Conservation (phyloP, 2,329 filamentous ascomycete species). For the Exophiala sp. region DNA sequence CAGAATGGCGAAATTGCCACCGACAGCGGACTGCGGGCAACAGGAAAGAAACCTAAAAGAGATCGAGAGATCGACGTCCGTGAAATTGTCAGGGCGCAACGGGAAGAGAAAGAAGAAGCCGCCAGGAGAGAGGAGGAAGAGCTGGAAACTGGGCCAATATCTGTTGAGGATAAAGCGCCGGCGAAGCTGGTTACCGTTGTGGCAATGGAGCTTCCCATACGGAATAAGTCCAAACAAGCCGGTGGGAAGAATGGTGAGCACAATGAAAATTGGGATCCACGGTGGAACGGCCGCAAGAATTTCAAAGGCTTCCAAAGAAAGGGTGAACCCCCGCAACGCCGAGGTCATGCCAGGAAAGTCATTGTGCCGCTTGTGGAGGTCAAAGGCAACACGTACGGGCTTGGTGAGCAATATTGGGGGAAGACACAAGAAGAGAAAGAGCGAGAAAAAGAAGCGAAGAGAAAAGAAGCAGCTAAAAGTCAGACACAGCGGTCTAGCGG, state of each 20-base stretch:
- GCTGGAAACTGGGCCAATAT: slow-evolving; percentile 57
- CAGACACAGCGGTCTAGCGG: slow-evolving; percentile 24
- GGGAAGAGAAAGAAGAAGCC: slow-evolving; percentile 57
- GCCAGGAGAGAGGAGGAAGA: slow-evolving; percentile 46
- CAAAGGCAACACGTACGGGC: slow-evolving; percentile 63
- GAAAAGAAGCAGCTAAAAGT: slow-evolving; percentile 28
- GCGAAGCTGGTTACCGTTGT: slow-evolving; percentile 66
- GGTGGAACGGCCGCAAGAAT: slow-evolving; percentile 91
- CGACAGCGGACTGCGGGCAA: too few relatives aligned
- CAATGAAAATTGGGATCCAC: slow-evolving; percentile 69
- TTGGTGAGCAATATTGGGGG: slow-evolving; percentile 71
- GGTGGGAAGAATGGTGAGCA: slow-evolving; percentile 31
- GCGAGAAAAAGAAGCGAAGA: slow-evolving; percentile 31
- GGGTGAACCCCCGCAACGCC: slow-evolving; percentile 41
- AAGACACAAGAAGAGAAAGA: slow-evolving; percentile 32
- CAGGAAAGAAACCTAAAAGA: slow-evolving; percentile 40
- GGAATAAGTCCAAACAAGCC: slow-evolving; percentile 31
- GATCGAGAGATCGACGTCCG: slow-evolving; percentile 61
- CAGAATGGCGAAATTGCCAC: not conserved
- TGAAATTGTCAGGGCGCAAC: slow-evolving; percentile 53
- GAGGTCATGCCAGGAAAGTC: slow-evolving; percentile 40
- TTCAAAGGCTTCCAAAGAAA: slow-evolving; percentile 79
- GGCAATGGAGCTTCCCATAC: slow-evolving; percentile 58
- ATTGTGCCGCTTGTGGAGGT: slow-evolving; percentile 69
- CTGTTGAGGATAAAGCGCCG: slow-evolving; percentile 59